Conservation (phyloP, 768 basidiomycete species). For the Scleroderma citrinum region DNA sequence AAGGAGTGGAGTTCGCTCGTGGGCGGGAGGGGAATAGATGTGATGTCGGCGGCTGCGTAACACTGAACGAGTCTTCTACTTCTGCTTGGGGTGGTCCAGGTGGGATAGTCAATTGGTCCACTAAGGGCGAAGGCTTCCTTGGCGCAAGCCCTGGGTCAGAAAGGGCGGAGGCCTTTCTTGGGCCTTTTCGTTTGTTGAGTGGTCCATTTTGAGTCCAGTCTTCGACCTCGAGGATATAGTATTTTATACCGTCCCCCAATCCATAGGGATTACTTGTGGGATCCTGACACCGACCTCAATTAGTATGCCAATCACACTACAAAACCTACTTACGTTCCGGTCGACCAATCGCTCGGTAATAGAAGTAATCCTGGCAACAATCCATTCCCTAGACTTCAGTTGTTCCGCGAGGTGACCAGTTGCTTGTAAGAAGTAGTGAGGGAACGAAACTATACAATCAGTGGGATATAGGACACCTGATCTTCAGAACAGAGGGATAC, state of each 20-base stretch:
- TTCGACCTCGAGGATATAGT: slow-evolving; percentile 90
- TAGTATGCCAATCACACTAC: slow-evolving; percentile 8
- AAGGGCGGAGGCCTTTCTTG: slow-evolving; percentile 42
- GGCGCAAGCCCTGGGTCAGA: slow-evolving; percentile 38
- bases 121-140: slow-evolving; percentile 9
- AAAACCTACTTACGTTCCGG: slow-evolving; percentile 45
- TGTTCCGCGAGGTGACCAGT: slow-evolving; percentile 84
- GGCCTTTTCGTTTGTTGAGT: slow-evolving; percentile 52
- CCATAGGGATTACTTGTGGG: slow-evolving; percentile 61
- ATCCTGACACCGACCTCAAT: slow-evolving; percentile 45
- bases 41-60: slow-evolving; percentile 59
- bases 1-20: slow-evolving; percentile 61
- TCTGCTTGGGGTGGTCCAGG: slow-evolving; percentile 64
- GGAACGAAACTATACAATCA: slow-evolving; percentile 70
- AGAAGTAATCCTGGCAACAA: slow-evolving; percentile 86
- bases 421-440: slow-evolving; percentile 94
- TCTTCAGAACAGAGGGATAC: slow-evolving; percentile 11
- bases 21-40: slow-evolving; percentile 59
- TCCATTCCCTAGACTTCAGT: slow-evolving; percentile 89
- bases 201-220: slow-evolving; percentile 81
- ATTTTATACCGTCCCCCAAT: slow-evolving; percentile 83
- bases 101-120: slow-evolving; percentile 27
- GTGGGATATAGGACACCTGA: background rate
- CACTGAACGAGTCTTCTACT: slow-evolving; percentile 66
- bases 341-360: slow-evolving; percentile 84